Conservation (phyloP, 208 protist species). For the Trypanosoma scelopori region DNA sequence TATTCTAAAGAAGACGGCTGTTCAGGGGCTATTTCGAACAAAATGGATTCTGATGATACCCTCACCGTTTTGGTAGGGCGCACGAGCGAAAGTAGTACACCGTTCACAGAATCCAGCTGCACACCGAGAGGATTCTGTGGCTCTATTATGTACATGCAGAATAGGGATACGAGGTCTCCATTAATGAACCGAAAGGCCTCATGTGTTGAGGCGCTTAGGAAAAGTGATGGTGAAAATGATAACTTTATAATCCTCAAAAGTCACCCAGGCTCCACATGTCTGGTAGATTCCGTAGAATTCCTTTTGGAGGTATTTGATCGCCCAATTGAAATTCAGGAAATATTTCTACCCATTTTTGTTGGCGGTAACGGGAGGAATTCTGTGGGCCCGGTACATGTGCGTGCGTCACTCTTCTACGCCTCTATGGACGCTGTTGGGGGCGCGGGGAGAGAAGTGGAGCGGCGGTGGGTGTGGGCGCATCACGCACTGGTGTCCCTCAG, state of each 20-base stretch:
- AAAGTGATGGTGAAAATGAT: slow-evolving; percentile 2
- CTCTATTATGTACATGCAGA: slow-evolving; percentile 81
- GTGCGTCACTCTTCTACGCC: slow-evolving; percentile 29
- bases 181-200: slow-evolving; percentile 47
- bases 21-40: slow-evolving; percentile 60
- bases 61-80: slow-evolving; percentile 76
- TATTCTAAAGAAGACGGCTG: slow-evolving; percentile 85
- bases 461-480: slow-evolving; percentile 24
- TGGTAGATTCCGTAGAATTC: slow-evolving; percentile 15
- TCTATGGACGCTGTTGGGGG: not conserved
- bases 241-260: slow-evolving; percentile 17
- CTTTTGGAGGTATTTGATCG: slow-evolving; percentile 25
- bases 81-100: slow-evolving; percentile 71
- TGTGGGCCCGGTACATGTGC: slow-evolving; percentile 5
- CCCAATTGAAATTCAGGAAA: slow-evolving; percentile 16
- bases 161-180: slow-evolving; percentile 49
- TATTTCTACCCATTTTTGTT: slow-evolving; percentile 22
- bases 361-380: not conserved
- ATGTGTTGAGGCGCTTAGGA: not conserved
- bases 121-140: slow-evolving; percentile 82
- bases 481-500: slow-evolving; percentile 9
- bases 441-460: not conserved
- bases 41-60: slow-evolving; percentile 80
- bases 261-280: slow-evolving; percentile 1
- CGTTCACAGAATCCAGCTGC: slow-evolving; percentile 67